Percentiles rank a stretch among this genome's conserved stretches.
Evolutionary conservation across 2,329 filamentous ascomycete species (phyloP).

Genomic region (Penicillium sp.): DNA sequence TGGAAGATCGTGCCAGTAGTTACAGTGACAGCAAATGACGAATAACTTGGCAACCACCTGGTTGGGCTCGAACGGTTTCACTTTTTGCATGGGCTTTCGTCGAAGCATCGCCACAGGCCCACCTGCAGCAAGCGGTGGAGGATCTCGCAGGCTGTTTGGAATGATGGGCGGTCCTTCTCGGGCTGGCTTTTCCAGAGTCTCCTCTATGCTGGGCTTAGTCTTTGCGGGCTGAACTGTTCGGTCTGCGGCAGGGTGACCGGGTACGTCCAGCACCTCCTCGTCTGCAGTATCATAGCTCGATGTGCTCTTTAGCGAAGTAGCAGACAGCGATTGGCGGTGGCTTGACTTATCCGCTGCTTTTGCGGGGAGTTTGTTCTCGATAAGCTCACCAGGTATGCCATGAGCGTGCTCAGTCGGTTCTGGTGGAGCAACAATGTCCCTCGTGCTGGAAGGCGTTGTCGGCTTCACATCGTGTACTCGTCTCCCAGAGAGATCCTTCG

Average conservation of each 20-base stretch:
- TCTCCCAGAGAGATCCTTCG: neutral
- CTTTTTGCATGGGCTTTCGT: conserved; percentile 12
- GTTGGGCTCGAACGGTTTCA: conserved; percentile 11
- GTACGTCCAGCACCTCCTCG: conserved; percentile 20
- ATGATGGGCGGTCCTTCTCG: neutral
- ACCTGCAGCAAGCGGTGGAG: conserved; percentile 6
- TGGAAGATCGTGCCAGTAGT: conserved; percentile 42
- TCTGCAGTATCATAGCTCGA: conserved; percentile 33
- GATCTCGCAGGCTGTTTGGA: conserved; percentile 2
- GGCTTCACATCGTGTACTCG: neutral
- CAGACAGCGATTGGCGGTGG: conserved; percentile 14
- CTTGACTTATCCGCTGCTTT: neutral
- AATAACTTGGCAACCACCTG: conserved; percentile 36
- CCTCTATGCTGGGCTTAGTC: too few species aligned
- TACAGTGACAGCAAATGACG: conserved; percentile 42
- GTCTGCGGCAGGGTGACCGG: neutral
- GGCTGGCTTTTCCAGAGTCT: neutral
- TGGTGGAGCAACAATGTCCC: neutral
- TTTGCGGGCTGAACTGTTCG: neutral
- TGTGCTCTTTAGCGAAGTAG: conserved; percentile 16
- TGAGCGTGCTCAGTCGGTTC: neutral
- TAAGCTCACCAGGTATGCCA: neutral
- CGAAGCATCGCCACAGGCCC: conserved; percentile 6
- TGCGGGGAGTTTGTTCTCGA: neutral
- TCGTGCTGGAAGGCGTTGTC: neutral